Conservation (phyloP, 352 stramenopile species). For the Phytopythium mirpurense region DNA sequence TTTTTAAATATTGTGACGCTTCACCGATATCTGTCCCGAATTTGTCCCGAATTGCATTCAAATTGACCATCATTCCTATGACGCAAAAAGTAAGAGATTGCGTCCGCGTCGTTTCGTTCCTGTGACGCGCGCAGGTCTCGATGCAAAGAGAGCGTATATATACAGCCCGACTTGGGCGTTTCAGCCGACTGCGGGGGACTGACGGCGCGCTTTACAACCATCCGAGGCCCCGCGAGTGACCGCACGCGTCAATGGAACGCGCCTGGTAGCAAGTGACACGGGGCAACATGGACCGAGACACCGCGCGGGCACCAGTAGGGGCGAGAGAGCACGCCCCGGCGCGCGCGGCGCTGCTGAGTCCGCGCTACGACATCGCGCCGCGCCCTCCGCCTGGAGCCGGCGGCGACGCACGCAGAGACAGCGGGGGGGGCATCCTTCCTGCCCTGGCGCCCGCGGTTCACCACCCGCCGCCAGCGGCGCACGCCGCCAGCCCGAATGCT, state of each 20-base stretch:
- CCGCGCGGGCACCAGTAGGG: slow-evolving; percentile 8
- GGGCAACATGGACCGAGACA: slow-evolving; percentile 5
- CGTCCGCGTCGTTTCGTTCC: too few relatives aligned
- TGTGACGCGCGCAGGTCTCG: not conserved
- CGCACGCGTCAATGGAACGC: not conserved
- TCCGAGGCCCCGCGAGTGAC: not conserved
- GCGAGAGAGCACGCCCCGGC: slow-evolving; percentile 15
- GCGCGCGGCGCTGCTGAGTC: slow-evolving; percentile 18
- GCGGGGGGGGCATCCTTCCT: slow-evolving; percentile 31
- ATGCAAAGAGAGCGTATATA: too few relatives aligned
- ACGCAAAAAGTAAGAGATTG: too few relatives aligned
- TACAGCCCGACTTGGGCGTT: too few relatives aligned
- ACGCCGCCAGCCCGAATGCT: slow-evolving; percentile 15
- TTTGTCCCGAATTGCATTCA: too few relatives aligned
- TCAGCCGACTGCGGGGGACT: not conserved
- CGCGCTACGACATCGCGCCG: slow-evolving; percentile 20
- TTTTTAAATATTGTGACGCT: too few relatives aligned
- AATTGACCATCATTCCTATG: too few relatives aligned
- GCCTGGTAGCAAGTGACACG: not conserved
- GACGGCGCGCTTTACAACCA: not conserved
- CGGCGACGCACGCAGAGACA: slow-evolving; percentile 6
- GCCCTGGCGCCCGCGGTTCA: slow-evolving; percentile 17
- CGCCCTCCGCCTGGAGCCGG: slow-evolving; percentile 11
- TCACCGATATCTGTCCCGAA: too few relatives aligned
- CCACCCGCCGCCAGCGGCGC: slow-evolving; percentile 1